Evolutionary conservation across 106 monocot genomes (phyloP), one percentile per base, ranked within the genome.

Genomic region (Apostasia shenzhenica): DNA sequence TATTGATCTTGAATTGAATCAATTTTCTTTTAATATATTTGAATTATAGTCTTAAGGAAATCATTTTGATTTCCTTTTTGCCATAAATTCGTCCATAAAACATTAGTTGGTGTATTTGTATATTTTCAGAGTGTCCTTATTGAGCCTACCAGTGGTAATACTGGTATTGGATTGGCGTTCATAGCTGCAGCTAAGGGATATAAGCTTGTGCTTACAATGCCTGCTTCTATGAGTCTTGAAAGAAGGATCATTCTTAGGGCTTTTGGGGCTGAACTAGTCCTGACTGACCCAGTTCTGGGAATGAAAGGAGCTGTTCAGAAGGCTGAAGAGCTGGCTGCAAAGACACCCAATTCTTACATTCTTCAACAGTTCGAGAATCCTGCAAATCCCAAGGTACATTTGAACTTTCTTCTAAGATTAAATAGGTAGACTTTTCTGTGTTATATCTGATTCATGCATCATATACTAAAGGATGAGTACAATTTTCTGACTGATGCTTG

Each of bases 141-240:
- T 67, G 88, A 89, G 61, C 88, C 84, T 52, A 89, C 88, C 1
- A 89, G 88, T 63, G 88, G 88, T 48, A 89, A 89, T 55, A 89
- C 88, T 12, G 88, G 88, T 41, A 89, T 89, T 14, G 88, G 84
- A 37, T 49, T 89, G 58, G 88, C 88, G 39, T 89, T 89, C 74
- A 82, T 89, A 61, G 84, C 88, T 38, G 88, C 88, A 39, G 88
- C 84, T 37, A 89, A 89, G 54, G 88, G 88, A 40, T 89, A 89
- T 74, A 84, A 82, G 74, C 88, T 89, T 7, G 40, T 80, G 4
- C 71, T 89, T 14, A 89, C 88, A 38, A 89, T 89, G 88, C 88
- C 88, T 41, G 79, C 84, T 13, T 84, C 88, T 41, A 89, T 89
- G 88, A 89, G 84, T 41, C 81, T 89, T 67, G 88, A 89, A 77